These are phyloP conservation scores for Eucalyptus shirleyi DNA, from an alignment of 345 rosid genomes.

Conservation along the genomic window DNA sequence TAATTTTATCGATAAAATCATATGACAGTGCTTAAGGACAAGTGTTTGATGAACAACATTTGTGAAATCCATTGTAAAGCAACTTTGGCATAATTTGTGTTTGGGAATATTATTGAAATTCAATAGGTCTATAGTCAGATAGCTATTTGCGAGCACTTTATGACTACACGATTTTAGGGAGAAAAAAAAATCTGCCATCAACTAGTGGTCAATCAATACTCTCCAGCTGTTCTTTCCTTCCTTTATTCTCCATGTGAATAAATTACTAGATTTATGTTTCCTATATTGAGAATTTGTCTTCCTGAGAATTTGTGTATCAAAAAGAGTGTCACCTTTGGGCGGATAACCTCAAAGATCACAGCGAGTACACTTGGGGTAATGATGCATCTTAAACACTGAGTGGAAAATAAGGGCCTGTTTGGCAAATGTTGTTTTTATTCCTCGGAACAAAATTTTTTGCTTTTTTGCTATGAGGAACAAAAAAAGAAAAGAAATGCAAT, in stretches of 20 bases:
- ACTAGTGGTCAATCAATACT: background rate
- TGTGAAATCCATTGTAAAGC: background rate
- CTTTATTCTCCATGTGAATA: background rate
- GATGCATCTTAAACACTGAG: background rate
- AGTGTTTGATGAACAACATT: background rate
- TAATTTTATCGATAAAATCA: background rate
- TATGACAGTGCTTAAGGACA: background rate
- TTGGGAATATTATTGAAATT: background rate
- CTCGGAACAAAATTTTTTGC: accelerated
- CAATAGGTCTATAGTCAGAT: no score
- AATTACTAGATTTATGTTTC: no score
- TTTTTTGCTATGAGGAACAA: no score
- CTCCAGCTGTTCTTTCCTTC: background rate
- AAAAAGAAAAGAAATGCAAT: accelerated
- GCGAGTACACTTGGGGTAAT: accelerated
- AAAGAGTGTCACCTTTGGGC: background rate
- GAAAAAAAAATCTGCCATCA: background rate
- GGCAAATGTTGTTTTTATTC: no score
- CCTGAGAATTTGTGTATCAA: no score
- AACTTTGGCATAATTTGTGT: background rate
- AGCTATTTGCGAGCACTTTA: background rate
- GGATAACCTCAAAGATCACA: background rate
- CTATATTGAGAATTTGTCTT: no score
- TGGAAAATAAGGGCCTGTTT: background rate
- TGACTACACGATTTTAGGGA: background rate